A percentile compares a stretch with the other conserved stretches of the same genome.
These are phyloP conservation scores for Elymus sibiricus DNA, from an alignment of 176 grass and related monocot genomes.

Conservation along the genomic window DNA sequence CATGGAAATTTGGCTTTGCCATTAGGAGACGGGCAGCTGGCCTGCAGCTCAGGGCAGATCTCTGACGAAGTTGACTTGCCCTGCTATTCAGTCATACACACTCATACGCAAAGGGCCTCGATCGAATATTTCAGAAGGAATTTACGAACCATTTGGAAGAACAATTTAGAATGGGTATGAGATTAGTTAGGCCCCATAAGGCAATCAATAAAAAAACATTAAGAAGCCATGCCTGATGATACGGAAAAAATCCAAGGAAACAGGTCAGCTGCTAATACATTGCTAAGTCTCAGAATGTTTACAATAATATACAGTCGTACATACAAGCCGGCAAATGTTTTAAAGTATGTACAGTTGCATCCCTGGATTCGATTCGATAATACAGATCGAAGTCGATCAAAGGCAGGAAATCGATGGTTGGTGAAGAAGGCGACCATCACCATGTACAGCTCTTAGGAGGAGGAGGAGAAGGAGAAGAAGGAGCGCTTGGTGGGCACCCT, in stretches of 20 bases:
- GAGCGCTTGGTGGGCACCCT: constrained; percentile 57
- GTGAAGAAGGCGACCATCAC: too few relatives aligned
- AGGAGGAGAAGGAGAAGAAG: constrained; percentile 52
- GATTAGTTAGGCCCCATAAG: neutral
- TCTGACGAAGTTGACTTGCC: neutral
- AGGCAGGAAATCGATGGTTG: neutral
- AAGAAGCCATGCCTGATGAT: too few relatives aligned
- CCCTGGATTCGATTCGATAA: neutral
- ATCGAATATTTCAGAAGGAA: neutral
- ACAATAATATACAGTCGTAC: neutral
- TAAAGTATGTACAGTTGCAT: neutral
- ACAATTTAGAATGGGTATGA: neutral
- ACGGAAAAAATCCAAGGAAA: too few relatives aligned
- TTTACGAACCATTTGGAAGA: neutral
- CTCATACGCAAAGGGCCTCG: neutral
- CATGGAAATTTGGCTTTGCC: neutral
- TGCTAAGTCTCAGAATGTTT: neutral
- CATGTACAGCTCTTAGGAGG: neutral
- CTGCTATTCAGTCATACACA: neutral
- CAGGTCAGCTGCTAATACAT: too few relatives aligned
- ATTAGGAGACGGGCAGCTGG: neutral
- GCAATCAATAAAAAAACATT: too few relatives aligned
- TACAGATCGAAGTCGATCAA: neutral
- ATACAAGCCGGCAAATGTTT: neutral
- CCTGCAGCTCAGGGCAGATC: too few relatives aligned